Evolutionary conservation across 331 rosid genomes (phyloP).

Genomic region (Rosa hybrid): DNA sequence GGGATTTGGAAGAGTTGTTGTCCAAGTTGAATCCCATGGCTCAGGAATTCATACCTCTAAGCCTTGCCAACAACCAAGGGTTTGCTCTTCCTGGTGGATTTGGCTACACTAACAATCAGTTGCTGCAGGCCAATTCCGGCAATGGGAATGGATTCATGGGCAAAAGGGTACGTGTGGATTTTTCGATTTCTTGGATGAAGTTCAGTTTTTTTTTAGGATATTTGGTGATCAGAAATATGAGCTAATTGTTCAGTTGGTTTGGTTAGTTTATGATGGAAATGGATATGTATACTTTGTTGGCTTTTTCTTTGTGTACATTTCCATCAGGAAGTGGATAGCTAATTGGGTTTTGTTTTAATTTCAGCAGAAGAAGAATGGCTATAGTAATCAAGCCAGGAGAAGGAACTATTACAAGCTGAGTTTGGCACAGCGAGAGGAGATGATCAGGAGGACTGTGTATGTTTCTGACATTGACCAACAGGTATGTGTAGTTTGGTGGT

Average conservation of each 20-base stretch:
- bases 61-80: conserved; percentile 57
- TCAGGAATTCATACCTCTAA: conserved; percentile 93
- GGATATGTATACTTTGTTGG: neutral
- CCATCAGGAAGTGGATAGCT: neutral
- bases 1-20: conserved; percentile 88
- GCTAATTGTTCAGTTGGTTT: conserved; percentile 15
- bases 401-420: conserved; percentile 61
- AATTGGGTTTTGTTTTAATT: conserved; percentile 12
- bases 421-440: conserved; percentile 81
- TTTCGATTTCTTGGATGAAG: neutral
- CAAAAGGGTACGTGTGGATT: conserved; percentile 66
- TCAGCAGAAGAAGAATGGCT: conserved; percentile 82
- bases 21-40: conserved; percentile 99
- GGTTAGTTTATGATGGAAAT: conserved; percentile 6
- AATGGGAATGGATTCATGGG: conserved; percentile 51
- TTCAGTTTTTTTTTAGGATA: neutral
- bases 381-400: conserved; percentile 63
- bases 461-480: conserved; percentile 98
- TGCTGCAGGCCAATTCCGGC: conserved; percentile 45
- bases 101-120: conserved; percentile 61
- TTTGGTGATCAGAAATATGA: conserved; percentile 20
- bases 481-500: conserved; percentile 43
- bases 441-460: conserved; percentile 95
- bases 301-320: neutral
- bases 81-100: conserved; percentile 54